Percentiles rank a stretch among this genome's conserved stretches.
phyloP scores from a whole-genome alignment of 176 grass and related monocot species.

The Oryza glumipatula region DNA sequence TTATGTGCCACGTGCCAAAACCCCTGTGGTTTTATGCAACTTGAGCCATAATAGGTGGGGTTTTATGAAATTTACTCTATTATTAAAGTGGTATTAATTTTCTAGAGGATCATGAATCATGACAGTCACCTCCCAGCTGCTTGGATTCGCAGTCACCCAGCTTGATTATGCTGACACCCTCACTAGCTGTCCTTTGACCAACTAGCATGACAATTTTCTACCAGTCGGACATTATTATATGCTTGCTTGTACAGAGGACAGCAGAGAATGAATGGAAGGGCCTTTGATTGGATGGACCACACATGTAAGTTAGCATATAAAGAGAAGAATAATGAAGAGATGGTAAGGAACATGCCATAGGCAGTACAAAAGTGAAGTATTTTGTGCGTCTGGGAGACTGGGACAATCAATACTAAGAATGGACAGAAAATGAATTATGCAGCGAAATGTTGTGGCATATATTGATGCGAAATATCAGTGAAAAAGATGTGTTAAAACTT shows the following conservation, averaged over 20 bases:
- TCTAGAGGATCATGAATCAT: conserved; percentile 30
- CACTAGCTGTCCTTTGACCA: conserved; percentile 46
- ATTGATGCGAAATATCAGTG: background rate
- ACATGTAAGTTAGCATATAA: conserved; percentile 23
- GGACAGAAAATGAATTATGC: conserved; percentile 8
- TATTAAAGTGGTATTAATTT: conserved; percentile 32
- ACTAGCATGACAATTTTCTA: conserved; percentile 38
- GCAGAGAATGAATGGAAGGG: conserved; percentile 20
- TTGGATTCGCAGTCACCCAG: conserved; percentile 35
- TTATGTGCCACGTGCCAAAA: too few species aligned
- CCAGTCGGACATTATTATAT: conserved; percentile 30
- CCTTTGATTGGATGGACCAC: conserved; percentile 37
- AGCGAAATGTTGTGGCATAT: background rate
- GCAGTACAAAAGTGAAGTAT: conserved; percentile 36
- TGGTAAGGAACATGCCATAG: background rate
- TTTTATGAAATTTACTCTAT: background rate
- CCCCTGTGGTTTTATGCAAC: too few species aligned
- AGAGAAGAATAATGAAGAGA: conserved; percentile 28
- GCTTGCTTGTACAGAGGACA: conserved; percentile 39
- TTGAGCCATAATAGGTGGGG: too few species aligned
- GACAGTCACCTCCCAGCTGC: conserved; percentile 29
- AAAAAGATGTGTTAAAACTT: conserved; percentile 3
- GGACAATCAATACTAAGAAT: conserved; percentile 20
- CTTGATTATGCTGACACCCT: conserved; percentile 40
- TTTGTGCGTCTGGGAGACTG: background rate